phyloP scores from a whole-genome alignment of 192 early-diverging fungal species.

The Phycomyces nitens region DNA sequence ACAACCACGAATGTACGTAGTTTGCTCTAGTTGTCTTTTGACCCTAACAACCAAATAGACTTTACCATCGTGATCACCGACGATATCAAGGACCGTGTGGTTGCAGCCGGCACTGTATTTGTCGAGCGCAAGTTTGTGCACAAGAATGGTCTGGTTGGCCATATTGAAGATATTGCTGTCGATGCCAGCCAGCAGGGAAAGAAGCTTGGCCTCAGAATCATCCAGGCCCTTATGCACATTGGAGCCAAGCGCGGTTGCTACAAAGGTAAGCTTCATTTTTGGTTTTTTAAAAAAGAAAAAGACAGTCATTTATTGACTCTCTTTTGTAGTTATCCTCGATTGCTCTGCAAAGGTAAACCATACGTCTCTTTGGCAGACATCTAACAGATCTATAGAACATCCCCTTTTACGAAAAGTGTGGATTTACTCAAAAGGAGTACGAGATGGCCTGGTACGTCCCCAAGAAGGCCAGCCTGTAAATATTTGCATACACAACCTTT shows the following conservation, averaged over 20 bases:
- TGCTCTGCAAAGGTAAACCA: conserved; percentile 50
- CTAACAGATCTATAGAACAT: conserved; percentile 55
- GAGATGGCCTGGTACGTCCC: conserved; percentile 64
- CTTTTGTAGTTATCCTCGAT: conserved; percentile 45
- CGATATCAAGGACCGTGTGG: conserved; percentile 52
- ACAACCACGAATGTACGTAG: conserved; percentile 67
- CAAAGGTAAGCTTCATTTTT: conserved; percentile 71
- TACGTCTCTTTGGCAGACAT: not conserved
- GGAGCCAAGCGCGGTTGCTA: conserved; percentile 78
- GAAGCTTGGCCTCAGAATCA: conserved; percentile 61
- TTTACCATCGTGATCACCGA: conserved; percentile 82
- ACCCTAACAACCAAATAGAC: conserved; percentile 31
- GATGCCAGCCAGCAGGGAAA: conserved; percentile 57
- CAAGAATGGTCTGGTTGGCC: conserved; percentile 71
- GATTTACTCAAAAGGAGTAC: conserved; percentile 71
- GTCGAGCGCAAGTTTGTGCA: conserved; percentile 88
- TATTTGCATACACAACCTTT: not conserved
- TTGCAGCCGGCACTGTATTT: conserved; percentile 77
- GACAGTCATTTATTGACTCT: no score
- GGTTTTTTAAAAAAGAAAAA: no score
- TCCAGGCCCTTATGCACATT: conserved; percentile 81
- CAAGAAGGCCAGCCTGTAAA: conserved; percentile 13
- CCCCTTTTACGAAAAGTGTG: conserved; percentile 86
- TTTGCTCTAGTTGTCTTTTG: not conserved
- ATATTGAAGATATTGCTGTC: conserved; percentile 77